Evolutionary conservation across 768 basidiomycete genomes (phyloP), one percentile per base, ranked within the genome.

Genomic region (Hemileccinum impolitum): DNA sequence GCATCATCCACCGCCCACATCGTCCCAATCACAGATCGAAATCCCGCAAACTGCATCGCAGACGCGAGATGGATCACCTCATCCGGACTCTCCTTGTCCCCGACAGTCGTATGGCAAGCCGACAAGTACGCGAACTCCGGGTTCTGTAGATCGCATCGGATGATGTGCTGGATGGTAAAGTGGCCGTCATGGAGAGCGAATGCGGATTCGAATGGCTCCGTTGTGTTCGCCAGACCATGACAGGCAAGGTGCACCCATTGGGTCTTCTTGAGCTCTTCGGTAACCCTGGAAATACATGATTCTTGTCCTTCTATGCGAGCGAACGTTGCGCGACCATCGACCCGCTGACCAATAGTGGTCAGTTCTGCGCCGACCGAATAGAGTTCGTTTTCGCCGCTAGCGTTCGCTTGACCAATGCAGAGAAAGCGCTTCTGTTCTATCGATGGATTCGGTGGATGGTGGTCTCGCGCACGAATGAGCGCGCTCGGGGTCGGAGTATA

Each of bases 401-500:
- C 51, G 1, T 6, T 18, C 15, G 51, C 43, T 26, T 51, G 42
- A 4, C 48, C 48, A 3, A 51, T 40, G 17, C 31, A 48, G 25
- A 43, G 12, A 18, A 53, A 45, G 7, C 23, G 31, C 40, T 31
- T 56, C 44, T 5, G 41, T 43, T 30, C 6, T 1, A 25, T 11
- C 7, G 14, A 14, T 3, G 19, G 36, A 37, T 7, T 14, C 3
- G 30, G 9, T 5, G 14, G 6, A 15, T 6, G 11, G 17, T 2
- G 15, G 1, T 26, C 15, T 23, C 43, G 19, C 2, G 51, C 42
- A 35, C 28, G 36, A n/a, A 52, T 51, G 15, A 58, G 57, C 6
- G 57, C 41, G 2, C 37, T 40, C 18, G 58, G 18, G 1, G 46
- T 55, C 0, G 57, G 52, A 4, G 57, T 58, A 11, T 58, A 58